Percentiles rank a stretch among this genome's conserved stretches.
phyloP scores from a whole-genome alignment of 1,284 basidiomycete species.

The Schizophyllum amplum region DNA sequence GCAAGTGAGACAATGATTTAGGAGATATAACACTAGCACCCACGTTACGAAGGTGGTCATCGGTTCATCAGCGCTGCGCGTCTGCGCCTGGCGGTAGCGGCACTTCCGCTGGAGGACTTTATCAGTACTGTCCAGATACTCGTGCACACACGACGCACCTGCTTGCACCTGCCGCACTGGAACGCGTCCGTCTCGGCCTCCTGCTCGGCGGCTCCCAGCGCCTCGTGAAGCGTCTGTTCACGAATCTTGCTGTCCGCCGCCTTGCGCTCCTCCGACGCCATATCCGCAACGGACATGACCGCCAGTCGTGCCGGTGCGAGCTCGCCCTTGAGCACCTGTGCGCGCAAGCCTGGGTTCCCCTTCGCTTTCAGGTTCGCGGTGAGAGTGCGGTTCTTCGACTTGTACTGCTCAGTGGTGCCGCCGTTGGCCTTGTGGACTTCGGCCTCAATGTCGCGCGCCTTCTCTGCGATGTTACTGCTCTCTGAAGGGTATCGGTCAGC shows the following conservation, averaged over 20 bases:
- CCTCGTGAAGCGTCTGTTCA: constrained; percentile 86
- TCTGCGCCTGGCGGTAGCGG: constrained; percentile 91
- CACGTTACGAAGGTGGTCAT: constrained; percentile 60
- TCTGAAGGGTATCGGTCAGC: constrained; percentile 29
- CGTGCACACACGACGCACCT: constrained; percentile 33
- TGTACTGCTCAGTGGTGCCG: constrained; percentile 47
- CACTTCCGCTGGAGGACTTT: constrained; percentile 64
- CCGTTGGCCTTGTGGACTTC: constrained; percentile 43
- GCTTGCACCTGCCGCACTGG: constrained; percentile 92
- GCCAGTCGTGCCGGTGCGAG: constrained; percentile 65
- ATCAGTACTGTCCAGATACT: constrained; percentile 8
- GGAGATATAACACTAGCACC: constrained; percentile 7
- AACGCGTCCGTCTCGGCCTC: constrained; percentile 97
- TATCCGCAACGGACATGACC: constrained; percentile 82
- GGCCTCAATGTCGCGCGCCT: constrained; percentile 56
- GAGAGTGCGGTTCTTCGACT: constrained; percentile 81
- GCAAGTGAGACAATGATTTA: constrained; percentile 4
- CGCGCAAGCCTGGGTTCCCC: constrained; percentile 82
- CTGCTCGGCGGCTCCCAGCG: constrained; percentile 83
- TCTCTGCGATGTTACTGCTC: constrained; percentile 48
- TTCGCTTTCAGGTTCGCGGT: constrained; percentile 94
- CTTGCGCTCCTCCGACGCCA: constrained; percentile 91
- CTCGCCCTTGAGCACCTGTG: constrained; percentile 79
- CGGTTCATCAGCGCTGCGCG: constrained; percentile 90
- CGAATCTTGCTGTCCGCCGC: constrained; percentile 77